Evolutionary conservation across 164 flowering plant species (phyloP), one percentile per base, ranked within the genome.

Genomic region (Houttuynia cordata): DNA sequence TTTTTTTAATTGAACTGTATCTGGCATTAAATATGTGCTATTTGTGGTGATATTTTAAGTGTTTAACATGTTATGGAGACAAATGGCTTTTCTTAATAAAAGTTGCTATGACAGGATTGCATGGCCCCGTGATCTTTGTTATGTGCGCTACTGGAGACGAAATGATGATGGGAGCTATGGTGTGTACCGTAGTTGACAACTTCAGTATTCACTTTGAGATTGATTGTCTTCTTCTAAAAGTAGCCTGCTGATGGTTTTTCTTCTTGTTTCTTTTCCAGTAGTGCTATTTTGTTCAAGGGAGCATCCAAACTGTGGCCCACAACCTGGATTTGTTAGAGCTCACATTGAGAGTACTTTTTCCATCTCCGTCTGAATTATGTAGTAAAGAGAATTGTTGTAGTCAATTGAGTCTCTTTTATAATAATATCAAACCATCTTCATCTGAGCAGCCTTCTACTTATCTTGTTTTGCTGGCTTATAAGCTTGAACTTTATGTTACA

Each of bases 41-140:
- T 45, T 45, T 3, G 8, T 45, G 13, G 49, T 12, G 12, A 12
- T 45, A 17, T 10, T 45, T 54, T 17, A 23, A 54, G 21, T 8
- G 4, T 24, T 54, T 10, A 21, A 12, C 17, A 10, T 23, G 34
- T 7, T 22, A 62, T 17, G 30, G 9, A 53, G 30, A 20, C 4
- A 12, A 53, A 39, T 21, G 53, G 19, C 22, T 24, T 59, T 3
- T 39, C 49, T 51, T n/a, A 51, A 42, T 19, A 34, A 7, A 47
- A 53, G 23, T 60, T 60, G 40, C 39, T 63, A 18, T 47, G 73
- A 45, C 82, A 94, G 99, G 83, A 62, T 88, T 66, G 87, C 88
- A 10, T 94, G 99, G 99, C 99, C 96, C n/a, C 99, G 99, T 64
- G 99, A 94, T 72, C 99, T 94, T 57, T 94, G 99, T 67, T 94